Percentiles rank a stretch among this genome's conserved stretches.
Evolutionary conservation across 2,329 filamentous ascomycete species (phyloP).

Genomic region (Hypoxylon sp.): DNA sequence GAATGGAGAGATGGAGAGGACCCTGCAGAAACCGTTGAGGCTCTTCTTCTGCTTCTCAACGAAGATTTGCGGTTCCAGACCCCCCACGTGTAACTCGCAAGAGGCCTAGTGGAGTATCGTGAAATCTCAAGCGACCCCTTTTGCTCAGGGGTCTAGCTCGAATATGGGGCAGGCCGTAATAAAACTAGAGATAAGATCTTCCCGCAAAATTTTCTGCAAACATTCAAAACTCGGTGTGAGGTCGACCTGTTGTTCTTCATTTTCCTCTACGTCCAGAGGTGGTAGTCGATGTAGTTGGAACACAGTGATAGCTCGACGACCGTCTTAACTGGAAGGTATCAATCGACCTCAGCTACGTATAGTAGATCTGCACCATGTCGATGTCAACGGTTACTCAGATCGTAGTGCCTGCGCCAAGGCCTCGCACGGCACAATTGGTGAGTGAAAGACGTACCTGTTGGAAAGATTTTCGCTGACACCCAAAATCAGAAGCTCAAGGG

Average conservation of each 20-base stretch:
- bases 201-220: constrained; percentile 30
- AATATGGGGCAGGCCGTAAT: constrained; percentile 25
- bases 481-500: constrained; percentile 31
- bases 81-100: constrained; percentile 36
- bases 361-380: constrained; percentile 30
- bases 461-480: constrained; percentile 13
- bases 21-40: constrained; percentile 36
- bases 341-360: constrained; percentile 1
- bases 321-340: constrained; percentile 14
- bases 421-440: constrained; percentile 35
- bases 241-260: background rate
- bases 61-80: constrained; percentile 38
- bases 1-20: constrained; percentile 7
- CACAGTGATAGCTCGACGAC: background rate
- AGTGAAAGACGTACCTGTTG: constrained; percentile 6
- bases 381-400: constrained; percentile 44
- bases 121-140: constrained; percentile 33
- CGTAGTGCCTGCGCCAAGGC: constrained; percentile 35
- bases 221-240: constrained; percentile 27
- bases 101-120: constrained; percentile 31
- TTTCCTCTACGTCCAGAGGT: constrained; percentile 5
- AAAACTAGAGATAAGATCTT: constrained; percentile 28
- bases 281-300: constrained; percentile 7
- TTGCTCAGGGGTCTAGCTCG: constrained; percentile 24
- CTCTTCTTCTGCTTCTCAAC: constrained; percentile 41